phyloP scores from a whole-genome alignment of 208 protist species.

The Entamoeba invadens region DNA sequence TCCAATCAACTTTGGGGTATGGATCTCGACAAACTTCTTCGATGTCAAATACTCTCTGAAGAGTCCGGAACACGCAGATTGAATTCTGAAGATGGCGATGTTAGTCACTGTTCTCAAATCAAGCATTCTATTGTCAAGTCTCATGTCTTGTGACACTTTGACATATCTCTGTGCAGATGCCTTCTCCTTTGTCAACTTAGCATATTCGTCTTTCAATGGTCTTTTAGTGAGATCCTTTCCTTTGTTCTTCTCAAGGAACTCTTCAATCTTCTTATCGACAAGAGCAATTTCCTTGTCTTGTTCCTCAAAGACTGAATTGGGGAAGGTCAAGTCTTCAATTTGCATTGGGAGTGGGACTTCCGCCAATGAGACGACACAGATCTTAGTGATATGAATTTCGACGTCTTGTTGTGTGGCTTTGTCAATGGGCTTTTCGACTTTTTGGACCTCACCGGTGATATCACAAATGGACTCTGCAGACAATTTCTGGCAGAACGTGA shows the following conservation, averaged over 20 bases:
- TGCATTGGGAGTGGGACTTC: background rate
- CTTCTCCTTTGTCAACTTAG: background rate
- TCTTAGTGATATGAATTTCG: conserved; percentile 7
- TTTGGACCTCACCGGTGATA: background rate
- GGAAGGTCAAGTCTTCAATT: conserved; percentile 11
- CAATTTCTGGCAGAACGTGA: conserved; percentile 7
- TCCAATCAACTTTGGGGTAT: conserved; percentile 95
- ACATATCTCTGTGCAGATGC: background rate
- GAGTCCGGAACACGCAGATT: conserved; percentile 67
- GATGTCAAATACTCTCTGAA: conserved; percentile 79
- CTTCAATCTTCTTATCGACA: background rate
- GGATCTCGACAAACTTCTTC: conserved; percentile 86
- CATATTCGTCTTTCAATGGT: background rate
- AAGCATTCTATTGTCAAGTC: conserved; percentile 82
- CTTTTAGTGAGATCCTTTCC: background rate
- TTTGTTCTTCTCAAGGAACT: background rate
- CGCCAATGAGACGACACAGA: background rate
- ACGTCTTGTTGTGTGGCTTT: background rate
- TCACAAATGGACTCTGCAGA: conserved; percentile 8
- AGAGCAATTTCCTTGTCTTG: background rate
- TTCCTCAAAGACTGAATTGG: background rate
- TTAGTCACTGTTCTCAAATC: conserved; percentile 79
- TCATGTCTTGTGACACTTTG: conserved; percentile 52
- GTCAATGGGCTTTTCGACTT: conserved; percentile 2
- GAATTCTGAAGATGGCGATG: conserved; percentile 78